Base-by-base conservation (phyloP, 805 yeast species). In the Starmerella potacharoeniae region DNA sequence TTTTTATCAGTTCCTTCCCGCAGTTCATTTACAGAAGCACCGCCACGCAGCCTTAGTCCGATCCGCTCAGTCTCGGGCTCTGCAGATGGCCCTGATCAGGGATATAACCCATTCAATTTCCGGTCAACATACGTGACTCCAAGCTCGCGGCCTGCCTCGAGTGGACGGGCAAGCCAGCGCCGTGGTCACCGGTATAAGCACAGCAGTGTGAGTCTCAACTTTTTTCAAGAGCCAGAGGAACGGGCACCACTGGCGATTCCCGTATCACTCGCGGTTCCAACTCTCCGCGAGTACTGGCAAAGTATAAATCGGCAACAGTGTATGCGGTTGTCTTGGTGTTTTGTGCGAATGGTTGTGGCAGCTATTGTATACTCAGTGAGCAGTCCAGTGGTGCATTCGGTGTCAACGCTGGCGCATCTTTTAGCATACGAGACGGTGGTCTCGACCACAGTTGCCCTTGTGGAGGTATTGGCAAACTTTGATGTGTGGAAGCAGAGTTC, bases 181-280 rank as follows among this genome's bases (percentile, higher is more conserved):
- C 81, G 90, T 62, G 98, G 98, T 6, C 98, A 91, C 69, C 78
- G 91, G 62, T 91, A 91, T 67, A 91, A 91, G 67, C 97, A 91
- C 69, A 89, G 97, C 3, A 89, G 96, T 8, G 96, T 91, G 6
- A 88, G 96, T 5, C 85, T 91, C 93, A 90, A 91, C 68, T 77
- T 91, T 67, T 91, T 93, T 67, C 96, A 87, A 68, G 97, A 91
- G 65, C 96, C 97, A 1, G 84, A 89, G 14, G 79, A 75, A 42
- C 75, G 82, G 39, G 82, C 84, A 5, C 84, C 89, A 0, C 70
- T 74, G 37, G 74, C 80, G 43, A 71, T 82, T 16, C 86, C 89
- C 0, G 77, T 77, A 37, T 77, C 77, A 62, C 77, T 83, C 60
- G 86, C 89, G 16, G 81, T 89, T 8, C 96, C 96, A 1, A 83